These are phyloP conservation scores for Adansonia madagascariensis DNA, from an alignment of 441 rosid genomes.

Conservation along the genomic window DNA sequence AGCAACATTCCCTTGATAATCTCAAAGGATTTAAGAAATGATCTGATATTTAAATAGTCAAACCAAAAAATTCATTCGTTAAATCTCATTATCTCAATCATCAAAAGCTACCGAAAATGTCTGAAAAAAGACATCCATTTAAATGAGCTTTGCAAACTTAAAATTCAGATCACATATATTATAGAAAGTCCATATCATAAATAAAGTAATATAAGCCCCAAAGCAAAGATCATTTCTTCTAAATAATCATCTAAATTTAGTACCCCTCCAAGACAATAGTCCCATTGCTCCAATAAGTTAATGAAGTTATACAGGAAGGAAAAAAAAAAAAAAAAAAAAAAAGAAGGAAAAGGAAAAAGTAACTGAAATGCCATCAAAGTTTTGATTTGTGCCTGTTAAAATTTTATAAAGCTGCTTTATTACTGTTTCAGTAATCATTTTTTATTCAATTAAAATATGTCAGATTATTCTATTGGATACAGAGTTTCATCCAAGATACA, in stretches of 20 bases:
- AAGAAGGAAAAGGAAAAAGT: not conserved
- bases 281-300: not conserved
- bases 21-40: not conserved
- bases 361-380: not conserved
- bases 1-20: not conserved
- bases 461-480: not conserved
- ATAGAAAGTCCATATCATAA: conserved; percentile 7
- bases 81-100: not conserved
- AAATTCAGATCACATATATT: not conserved
- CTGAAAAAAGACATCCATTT: not conserved
- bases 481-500: conserved; percentile 16
- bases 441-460: not conserved
- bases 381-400: not conserved
- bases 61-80: not conserved
- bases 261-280: conserved; percentile 9
- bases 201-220: conserved; percentile 4
- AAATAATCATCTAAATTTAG: conserved; percentile 7
- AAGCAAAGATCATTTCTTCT: not conserved
- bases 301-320: not conserved
- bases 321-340: not conserved
- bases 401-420: not conserved
- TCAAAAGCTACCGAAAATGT: not conserved
- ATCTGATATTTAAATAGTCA: not conserved
- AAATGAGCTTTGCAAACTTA: not conserved
- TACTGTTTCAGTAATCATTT: not conserved